These are phyloP conservation scores for Fraxinus dipetala DNA, from an alignment of 305 asterid genomes.

Conservation along the genomic window DNA sequence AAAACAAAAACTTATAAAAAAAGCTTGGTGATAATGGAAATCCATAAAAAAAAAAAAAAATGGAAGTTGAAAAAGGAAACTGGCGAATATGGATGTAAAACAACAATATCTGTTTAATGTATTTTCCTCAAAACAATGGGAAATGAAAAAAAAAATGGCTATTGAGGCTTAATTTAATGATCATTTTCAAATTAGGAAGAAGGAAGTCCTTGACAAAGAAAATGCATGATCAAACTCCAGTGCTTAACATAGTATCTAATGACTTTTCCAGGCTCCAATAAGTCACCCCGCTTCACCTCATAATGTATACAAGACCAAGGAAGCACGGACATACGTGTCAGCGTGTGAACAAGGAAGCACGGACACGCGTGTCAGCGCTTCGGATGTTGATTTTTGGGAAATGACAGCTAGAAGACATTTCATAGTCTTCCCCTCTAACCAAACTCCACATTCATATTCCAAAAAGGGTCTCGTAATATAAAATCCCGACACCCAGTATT, in stretches of 20 bases:
- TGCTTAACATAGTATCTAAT: not conserved
- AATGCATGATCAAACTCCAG: not conserved
- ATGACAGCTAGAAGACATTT: not conserved
- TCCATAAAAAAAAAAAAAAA: not conserved
- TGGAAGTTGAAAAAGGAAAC: not conserved
- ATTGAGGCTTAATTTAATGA: not conserved
- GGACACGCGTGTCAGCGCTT: not conserved
- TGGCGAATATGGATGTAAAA: not conserved
- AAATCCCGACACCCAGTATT: constrained; percentile 1
- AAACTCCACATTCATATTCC: constrained; percentile 19
- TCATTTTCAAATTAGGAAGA: not conserved
- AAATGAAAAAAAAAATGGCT: not conserved
- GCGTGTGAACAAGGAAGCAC: not conserved
- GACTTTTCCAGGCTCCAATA: not conserved
- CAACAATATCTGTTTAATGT: not conserved
- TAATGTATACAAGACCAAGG: not conserved
- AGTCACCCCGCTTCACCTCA: not conserved
- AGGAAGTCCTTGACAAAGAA: not conserved
- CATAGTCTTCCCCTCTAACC: not conserved
- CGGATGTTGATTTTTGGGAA: not conserved
- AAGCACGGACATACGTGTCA: not conserved
- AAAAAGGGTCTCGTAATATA: constrained; percentile 4
- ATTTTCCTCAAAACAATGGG: not conserved
- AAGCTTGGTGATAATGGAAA: not conserved
- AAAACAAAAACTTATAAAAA: not conserved